A percentile compares a stretch with the other conserved stretches of the same genome.
Conservation (phyloP, 176 grass and related monocot species). For the Musa acuminata region DNA sequence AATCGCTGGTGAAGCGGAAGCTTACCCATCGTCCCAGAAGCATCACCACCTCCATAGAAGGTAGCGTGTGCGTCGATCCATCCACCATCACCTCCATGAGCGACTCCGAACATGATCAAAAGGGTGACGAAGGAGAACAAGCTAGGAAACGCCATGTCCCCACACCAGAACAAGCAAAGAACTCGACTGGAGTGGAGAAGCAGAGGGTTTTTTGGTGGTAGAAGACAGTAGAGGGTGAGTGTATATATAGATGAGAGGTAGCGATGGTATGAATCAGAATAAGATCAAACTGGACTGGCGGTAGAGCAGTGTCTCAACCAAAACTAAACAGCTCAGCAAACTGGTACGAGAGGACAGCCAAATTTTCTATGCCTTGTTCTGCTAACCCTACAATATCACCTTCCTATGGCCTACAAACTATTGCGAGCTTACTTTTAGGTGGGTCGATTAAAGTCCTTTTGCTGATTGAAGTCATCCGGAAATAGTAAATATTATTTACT, state of each 20-base stretch:
- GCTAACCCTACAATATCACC: background rate
- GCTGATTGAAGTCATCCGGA: background rate
- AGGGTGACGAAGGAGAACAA: slow-evolving; percentile 3
- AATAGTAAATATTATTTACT: background rate
- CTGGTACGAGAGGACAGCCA: background rate
- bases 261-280: background rate
- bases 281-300: background rate
- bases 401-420: no score
- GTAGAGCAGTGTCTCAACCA: background rate
- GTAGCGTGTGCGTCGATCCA: slow-evolving; percentile 16
- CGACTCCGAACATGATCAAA: background rate
- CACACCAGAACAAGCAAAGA: background rate
- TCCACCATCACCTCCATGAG: background rate
- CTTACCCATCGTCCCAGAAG: slow-evolving; percentile 22
- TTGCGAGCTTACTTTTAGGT: background rate
- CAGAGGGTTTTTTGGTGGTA: background rate
- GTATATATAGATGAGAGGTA: slow-evolving; percentile 13
- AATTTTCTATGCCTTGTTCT: background rate
- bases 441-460: background rate
- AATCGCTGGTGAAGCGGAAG: background rate
- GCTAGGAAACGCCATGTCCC: slow-evolving; percentile 1
- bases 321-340: background rate
- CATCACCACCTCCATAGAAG: slow-evolving; percentile 24
- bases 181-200: background rate
- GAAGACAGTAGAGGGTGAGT: slow-evolving; percentile 1